These are phyloP conservation scores for Polychytrium aggregatum DNA, from an alignment of 192 early-diverging fungal species.

Conservation along the genomic window DNA sequence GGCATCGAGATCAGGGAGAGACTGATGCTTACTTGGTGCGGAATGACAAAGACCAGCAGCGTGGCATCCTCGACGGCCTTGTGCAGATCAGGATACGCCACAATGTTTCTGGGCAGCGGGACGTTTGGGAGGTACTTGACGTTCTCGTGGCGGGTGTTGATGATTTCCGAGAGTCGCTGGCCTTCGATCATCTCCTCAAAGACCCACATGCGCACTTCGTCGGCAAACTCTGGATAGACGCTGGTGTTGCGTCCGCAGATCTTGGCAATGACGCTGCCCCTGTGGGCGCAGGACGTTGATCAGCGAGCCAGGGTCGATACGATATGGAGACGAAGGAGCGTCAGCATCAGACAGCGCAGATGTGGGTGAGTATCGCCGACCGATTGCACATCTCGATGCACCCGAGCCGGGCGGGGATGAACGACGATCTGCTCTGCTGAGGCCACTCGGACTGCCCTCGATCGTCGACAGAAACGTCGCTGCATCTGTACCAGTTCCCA, in stretches of 20 bases:
- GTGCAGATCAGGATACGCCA: constrained; percentile 72
- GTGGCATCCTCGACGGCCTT: constrained; percentile 72
- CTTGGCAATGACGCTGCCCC: constrained; percentile 88
- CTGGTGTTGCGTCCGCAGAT: constrained; percentile 80
- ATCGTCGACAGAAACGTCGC: too few species aligned
- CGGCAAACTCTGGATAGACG: constrained; percentile 57
- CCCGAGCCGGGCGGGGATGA: too few species aligned
- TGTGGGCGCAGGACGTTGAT: too few species aligned
- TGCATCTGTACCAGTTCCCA: too few species aligned
- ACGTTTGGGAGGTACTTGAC: constrained; percentile 67
- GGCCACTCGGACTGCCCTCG: too few species aligned
- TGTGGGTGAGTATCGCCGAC: too few species aligned
- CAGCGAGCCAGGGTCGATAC: too few species aligned
- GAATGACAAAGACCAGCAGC: constrained; percentile 88
- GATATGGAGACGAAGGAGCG: too few species aligned
- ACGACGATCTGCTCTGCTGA: too few species aligned
- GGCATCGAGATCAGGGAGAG: not conserved
- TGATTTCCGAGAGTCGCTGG: constrained; percentile 79
- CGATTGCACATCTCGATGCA: too few species aligned
- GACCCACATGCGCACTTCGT: constrained; percentile 86
- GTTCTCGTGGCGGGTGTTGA: constrained; percentile 91
- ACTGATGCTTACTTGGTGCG: constrained; percentile 58
- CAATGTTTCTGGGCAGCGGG: constrained; percentile 71
- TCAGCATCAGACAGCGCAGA: too few species aligned
- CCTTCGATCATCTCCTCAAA: constrained; percentile 85